Conservation (phyloP, 768 basidiomycete species). For the Baorangia bicolor region DNA sequence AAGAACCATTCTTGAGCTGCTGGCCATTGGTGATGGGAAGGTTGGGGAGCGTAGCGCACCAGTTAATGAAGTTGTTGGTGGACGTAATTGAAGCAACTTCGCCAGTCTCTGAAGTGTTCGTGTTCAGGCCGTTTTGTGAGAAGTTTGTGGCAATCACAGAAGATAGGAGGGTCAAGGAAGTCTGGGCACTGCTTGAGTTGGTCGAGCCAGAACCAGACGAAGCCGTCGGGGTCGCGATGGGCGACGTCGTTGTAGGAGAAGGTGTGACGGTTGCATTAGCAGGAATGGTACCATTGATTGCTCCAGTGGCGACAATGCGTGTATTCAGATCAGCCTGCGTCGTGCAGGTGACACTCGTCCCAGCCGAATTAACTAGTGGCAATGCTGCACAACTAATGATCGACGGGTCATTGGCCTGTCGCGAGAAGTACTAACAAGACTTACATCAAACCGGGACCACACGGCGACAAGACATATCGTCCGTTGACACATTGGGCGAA, state of each 20-base stretch:
- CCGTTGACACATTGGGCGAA: constrained; percentile 60
- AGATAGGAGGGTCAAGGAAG: constrained; percentile 40
- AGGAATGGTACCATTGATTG: constrained; percentile 21
- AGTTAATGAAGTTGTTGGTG: constrained; percentile 76
- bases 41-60: constrained; percentile 47
- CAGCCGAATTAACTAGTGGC: constrained; percentile 48
- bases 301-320: constrained; percentile 43
- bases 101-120: constrained; percentile 34
- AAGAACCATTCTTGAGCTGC: constrained; percentile 51
- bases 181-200: constrained; percentile 22
- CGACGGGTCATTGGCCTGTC: background rate
- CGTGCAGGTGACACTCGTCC: constrained; percentile 53
- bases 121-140: constrained; percentile 46
- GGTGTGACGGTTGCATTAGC: constrained; percentile 18
- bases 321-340: constrained; percentile 45
- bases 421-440: background rate
- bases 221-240: background rate
- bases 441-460: constrained; percentile 18
- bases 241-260: constrained; percentile 7
- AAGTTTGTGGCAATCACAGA: constrained; percentile 57
- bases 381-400: constrained; percentile 37
- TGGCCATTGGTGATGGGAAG: constrained; percentile 62
- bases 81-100: constrained; percentile 60
- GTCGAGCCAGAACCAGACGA: constrained; percentile 11
- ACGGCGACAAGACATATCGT: constrained; percentile 30